Conservation (phyloP, 257 asterid species). For the Cinchona pubescens region DNA sequence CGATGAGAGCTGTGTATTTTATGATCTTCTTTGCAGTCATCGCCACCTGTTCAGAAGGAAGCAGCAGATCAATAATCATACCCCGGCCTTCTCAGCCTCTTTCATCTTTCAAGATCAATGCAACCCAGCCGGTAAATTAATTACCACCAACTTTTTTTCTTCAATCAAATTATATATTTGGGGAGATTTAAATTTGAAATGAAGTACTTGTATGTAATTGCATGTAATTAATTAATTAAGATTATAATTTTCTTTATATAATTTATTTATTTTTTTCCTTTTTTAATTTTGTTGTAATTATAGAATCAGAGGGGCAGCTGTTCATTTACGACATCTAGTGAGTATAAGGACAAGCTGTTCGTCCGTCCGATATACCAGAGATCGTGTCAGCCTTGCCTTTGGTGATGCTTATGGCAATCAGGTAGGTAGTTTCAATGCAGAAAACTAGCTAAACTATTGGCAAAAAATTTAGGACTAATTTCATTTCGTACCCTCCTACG, state of each 20-base stretch:
- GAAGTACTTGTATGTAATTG: not conserved
- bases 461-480: too few relatives aligned
- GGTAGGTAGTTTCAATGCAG: conserved; percentile 38
- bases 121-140: conserved; percentile 2
- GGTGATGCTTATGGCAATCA: conserved; percentile 98
- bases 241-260: not conserved
- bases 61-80: conserved; percentile 5
- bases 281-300: not conserved
- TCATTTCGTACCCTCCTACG: too few relatives aligned
- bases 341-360: conserved; percentile 77
- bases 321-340: conserved; percentile 63
- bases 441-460: too few relatives aligned
- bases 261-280: too few relatives aligned
- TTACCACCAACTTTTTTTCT: too few relatives aligned
- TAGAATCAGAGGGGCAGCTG: conserved; percentile 40
- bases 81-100: conserved; percentile 4
- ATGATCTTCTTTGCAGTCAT: not conserved
- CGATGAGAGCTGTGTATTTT: not conserved
- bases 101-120: conserved; percentile 15
- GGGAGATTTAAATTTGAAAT: too few relatives aligned
- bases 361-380: conserved; percentile 66
- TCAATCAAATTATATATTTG: too few relatives aligned
- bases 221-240: not conserved
- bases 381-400: conserved; percentile 78
- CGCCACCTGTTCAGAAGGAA: conserved; percentile 6